These are phyloP conservation scores for Mycena sp. DNA, from an alignment of 1,284 basidiomycete genomes.

Conservation along the genomic window DNA sequence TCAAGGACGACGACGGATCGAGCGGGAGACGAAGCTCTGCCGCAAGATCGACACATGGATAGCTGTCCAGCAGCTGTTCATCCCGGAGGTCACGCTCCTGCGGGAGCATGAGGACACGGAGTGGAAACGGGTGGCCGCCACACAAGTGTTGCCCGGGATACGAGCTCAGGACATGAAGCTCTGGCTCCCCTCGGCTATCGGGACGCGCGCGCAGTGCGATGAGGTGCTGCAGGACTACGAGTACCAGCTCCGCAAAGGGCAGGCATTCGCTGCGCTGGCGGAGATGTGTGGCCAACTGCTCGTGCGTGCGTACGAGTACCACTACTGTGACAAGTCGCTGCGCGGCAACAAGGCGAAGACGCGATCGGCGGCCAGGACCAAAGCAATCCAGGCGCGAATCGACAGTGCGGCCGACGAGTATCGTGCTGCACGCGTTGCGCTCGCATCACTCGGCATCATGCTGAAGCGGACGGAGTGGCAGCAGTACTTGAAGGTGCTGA, in stretches of 20 bases:
- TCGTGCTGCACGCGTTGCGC: background rate
- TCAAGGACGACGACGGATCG: background rate
- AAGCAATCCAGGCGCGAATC: background rate
- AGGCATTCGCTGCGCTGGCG: constrained; percentile 12
- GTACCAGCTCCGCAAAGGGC: constrained; percentile 1
- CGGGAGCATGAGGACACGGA: constrained; percentile 4
- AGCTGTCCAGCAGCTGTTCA: constrained; percentile 1
- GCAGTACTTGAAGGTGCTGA: background rate
- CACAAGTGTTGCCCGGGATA: constrained; percentile 1
- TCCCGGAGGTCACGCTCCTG: background rate
- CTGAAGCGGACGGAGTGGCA: background rate
- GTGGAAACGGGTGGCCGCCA: background rate
- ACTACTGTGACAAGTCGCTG: constrained; percentile 3
- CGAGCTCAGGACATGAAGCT: constrained; percentile 4
- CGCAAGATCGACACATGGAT: constrained; percentile 7
- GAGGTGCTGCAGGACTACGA: constrained; percentile 4
- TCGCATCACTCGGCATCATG: background rate
- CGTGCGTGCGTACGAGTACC: constrained; percentile 14
- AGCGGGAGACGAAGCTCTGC: background rate
- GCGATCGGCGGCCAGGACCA: background rate
- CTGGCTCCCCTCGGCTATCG: constrained; percentile 18
- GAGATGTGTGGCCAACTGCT: constrained; percentile 1
- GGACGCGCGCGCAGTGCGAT: too few species aligned
- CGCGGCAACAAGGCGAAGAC: constrained; percentile 9
- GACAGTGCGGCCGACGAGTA: background rate